phyloP scores from a whole-genome alignment of 2,329 filamentous ascomycete genomes.

The Fusarium dimerum region DNA sequence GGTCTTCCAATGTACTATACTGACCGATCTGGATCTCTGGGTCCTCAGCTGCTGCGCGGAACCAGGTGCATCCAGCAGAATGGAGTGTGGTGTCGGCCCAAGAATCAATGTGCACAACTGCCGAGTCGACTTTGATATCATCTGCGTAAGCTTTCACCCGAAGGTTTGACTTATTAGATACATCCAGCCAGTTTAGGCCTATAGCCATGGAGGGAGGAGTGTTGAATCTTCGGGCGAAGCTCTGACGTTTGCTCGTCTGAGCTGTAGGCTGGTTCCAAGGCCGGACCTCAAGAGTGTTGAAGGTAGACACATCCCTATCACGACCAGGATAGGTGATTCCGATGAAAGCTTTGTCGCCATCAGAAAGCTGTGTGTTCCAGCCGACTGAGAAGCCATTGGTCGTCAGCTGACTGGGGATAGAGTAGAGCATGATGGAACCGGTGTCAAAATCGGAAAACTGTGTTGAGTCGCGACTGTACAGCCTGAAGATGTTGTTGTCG shows the following conservation, averaged over 20 bases:
- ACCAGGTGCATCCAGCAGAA: slow-evolving; percentile 9
- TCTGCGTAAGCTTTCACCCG: slow-evolving; percentile 9
- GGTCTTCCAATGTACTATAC: slow-evolving; percentile 11
- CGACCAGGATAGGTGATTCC: slow-evolving; percentile 12
- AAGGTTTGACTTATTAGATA: slow-evolving; percentile 6
- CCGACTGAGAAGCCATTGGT: slow-evolving; percentile 6
- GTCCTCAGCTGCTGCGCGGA: slow-evolving; percentile 2
- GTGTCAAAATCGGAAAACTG: slow-evolving; percentile 17
- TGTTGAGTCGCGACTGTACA: slow-evolving; percentile 2
- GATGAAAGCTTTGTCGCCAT: slow-evolving; percentile 22
- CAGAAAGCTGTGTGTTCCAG: slow-evolving; percentile 18
- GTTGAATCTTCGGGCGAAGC: slow-evolving; percentile 5
- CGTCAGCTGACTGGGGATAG: slow-evolving; percentile 15
- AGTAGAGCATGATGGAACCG: slow-evolving; percentile 27
- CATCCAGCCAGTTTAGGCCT: slow-evolving; percentile 9
- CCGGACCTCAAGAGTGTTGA: slow-evolving; percentile 18
- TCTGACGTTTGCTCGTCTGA: not conserved
- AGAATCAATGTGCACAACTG: slow-evolving; percentile 2
- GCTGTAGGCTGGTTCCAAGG: slow-evolving; percentile 4
- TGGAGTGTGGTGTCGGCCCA: slow-evolving; percentile 15
- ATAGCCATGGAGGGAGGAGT: not conserved
- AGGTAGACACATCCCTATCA: slow-evolving; percentile 3
- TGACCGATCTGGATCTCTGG: slow-evolving; percentile 12
- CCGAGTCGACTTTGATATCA: not conserved
- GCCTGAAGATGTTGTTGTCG: slow-evolving; percentile 6